A percentile compares a stretch with the other conserved stretches of the same genome.
Conservation (phyloP, 2,329 filamentous ascomycete genomes). For the Stachybotrys chartarum region DNA sequence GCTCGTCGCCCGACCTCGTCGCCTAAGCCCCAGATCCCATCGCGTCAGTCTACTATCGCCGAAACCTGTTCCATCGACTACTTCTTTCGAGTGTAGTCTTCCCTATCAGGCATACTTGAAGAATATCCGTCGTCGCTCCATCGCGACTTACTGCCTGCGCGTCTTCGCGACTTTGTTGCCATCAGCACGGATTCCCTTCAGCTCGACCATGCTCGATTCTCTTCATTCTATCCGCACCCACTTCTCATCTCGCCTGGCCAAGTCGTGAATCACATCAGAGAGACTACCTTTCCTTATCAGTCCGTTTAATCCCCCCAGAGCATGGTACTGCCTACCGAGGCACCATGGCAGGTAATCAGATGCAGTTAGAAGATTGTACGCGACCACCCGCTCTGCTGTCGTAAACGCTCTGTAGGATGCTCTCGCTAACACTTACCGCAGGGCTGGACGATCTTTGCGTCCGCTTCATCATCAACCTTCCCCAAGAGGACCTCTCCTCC, state of each 20-base stretch:
- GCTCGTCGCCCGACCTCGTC: not conserved
- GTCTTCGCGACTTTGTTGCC: not conserved
- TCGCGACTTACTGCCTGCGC: not conserved
- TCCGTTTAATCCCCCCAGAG: constrained; percentile 8
- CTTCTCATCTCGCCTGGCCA: not conserved
- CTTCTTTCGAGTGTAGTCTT: not conserved
- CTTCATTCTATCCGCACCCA: not conserved
- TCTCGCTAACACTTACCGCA: constrained; percentile 28
- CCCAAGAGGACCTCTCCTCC: constrained; percentile 80
- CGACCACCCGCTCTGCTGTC: not conserved
- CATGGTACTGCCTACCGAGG: constrained; percentile 26
- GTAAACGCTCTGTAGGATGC: not conserved
- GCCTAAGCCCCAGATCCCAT: not conserved
- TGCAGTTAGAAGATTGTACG: constrained; percentile 85
- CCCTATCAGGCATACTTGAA: not conserved
- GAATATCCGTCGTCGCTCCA: not conserved
- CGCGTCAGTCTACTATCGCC: not conserved
- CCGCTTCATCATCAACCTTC: constrained; percentile 96
- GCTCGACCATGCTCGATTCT: not conserved
- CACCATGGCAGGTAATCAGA: constrained; percentile 69
- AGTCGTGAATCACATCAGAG: not conserved
- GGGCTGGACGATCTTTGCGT: constrained; percentile 97
- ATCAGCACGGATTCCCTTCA: not conserved
- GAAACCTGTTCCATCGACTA: not conserved
- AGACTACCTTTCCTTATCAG: constrained; percentile 3